These are phyloP conservation scores for Platanthera guangdongensis DNA, from an alignment of 106 monocot genomes.

Conservation along the genomic window DNA sequence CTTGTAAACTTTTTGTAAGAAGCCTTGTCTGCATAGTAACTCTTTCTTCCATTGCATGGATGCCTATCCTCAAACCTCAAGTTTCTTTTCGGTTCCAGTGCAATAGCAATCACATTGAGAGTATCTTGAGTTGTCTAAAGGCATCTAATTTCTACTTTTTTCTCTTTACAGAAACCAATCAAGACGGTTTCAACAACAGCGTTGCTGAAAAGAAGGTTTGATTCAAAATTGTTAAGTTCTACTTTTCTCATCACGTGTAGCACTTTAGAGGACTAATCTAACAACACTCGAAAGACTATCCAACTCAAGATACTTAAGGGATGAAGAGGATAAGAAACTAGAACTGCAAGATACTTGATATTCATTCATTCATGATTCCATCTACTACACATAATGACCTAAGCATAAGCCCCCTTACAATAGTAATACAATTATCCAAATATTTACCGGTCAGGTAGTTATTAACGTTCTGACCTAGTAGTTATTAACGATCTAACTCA, in stretches of 20 bases:
- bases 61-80: background rate
- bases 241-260: background rate
- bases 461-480: no score
- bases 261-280: no score
- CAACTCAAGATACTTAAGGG: no score
- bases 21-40: background rate
- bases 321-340: no score
- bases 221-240: background rate
- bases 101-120: background rate
- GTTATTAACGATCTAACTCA: no score
- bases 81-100: background rate
- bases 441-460: no score
- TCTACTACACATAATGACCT: no score
- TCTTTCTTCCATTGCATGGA: background rate
- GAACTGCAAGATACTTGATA: no score
- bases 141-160: background rate
- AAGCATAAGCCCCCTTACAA: no score
- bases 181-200: slow-evolving; percentile 91
- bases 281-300: no score
- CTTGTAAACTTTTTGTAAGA: background rate
- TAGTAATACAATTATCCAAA: no score
- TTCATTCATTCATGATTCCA: no score
- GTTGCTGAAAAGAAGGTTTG: slow-evolving; percentile 80
- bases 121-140: background rate
- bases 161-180: slow-evolving; percentile 65